A percentile compares a stretch with the other conserved stretches of the same genome.
phyloP scores from a whole-genome alignment of 2,329 filamentous ascomycete genomes.

The Botrytis pseudocinerea region DNA sequence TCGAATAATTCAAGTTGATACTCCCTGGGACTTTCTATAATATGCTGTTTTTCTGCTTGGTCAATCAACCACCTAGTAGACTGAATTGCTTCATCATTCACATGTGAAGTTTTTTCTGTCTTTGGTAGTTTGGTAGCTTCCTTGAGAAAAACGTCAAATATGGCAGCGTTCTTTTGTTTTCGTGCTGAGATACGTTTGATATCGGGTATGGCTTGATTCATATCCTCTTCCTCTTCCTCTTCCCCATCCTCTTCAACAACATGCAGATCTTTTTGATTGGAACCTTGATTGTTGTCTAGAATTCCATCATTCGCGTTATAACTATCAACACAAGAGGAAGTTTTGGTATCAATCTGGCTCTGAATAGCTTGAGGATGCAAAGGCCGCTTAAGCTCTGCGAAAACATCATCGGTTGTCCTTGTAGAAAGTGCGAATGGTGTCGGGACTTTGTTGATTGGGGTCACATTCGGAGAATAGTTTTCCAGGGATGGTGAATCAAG shows the following conservation, averaged over 20 bases:
- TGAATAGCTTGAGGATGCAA: constrained; percentile 1
- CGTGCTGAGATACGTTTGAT: constrained; percentile 48
- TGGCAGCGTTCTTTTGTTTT: constrained; percentile 52
- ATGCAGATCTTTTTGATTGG: constrained; percentile 7
- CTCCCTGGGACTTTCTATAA: constrained; percentile 78
- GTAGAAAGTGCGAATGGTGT: constrained; percentile 28
- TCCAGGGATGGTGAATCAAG: constrained; percentile 24
- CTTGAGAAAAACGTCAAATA: constrained; percentile 45
- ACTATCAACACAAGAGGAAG: background rate
- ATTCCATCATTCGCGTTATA: background rate
- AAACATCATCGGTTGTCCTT: constrained; percentile 37
- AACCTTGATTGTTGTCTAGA: background rate
- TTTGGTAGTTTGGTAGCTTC: constrained; percentile 10
- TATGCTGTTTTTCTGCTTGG: constrained; percentile 45
- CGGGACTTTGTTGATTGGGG: constrained; percentile 21
- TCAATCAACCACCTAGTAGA: constrained; percentile 40
- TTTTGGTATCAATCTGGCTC: background rate
- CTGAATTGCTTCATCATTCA: constrained; percentile 35
- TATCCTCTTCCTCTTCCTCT: constrained; percentile 29
- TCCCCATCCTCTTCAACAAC: constrained; percentile 25
- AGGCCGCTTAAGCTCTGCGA: constrained; percentile 34
- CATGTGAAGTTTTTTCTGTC: background rate
- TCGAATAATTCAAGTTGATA: constrained; percentile 94
- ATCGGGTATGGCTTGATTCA: constrained; percentile 39
- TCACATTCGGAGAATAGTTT: constrained; percentile 27